Evolutionary conservation across 768 basidiomycete genomes (phyloP).

Genomic region (Strobilomyces dryophilus): DNA sequence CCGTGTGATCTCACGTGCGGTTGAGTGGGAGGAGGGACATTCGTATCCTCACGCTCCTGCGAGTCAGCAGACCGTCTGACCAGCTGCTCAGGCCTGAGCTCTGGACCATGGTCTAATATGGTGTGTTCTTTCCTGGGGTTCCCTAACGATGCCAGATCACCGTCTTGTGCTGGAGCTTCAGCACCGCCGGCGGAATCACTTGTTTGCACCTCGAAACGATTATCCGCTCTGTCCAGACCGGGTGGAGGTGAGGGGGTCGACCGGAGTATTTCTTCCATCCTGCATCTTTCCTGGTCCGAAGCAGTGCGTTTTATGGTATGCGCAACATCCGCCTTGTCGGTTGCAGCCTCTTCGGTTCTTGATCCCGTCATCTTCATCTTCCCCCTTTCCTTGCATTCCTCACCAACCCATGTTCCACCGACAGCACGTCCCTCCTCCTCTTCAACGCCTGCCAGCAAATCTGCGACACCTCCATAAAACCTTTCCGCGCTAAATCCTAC

Average conservation of each 20-base stretch:
- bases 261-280: conserved; percentile 25
- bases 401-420: conserved; percentile 22
- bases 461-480: conserved; percentile 83
- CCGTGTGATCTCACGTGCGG: background rate
- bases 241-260: conserved; percentile 5
- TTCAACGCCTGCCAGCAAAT: conserved; percentile 73
- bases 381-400: conserved; percentile 14
- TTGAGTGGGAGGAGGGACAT: background rate
- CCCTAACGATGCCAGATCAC: background rate
- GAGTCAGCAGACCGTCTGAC: background rate
- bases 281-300: conserved; percentile 24
- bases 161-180: background rate
- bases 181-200: background rate
- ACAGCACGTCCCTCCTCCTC: conserved; percentile 46
- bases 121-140: background rate
- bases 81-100: background rate
- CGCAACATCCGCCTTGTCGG: background rate
- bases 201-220: conserved; percentile 1
- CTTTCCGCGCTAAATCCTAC: conserved; percentile 90
- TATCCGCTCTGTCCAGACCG: background rate
- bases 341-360: background rate
- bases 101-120: background rate
- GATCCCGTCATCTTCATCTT: conserved; percentile 4
- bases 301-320: conserved; percentile 9
- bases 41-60: background rate